A percentile compares a stretch with the other conserved stretches of the same genome.
Evolutionary conservation across 768 basidiomycete species (phyloP).

Genomic region (Tulasnella sp.): DNA sequence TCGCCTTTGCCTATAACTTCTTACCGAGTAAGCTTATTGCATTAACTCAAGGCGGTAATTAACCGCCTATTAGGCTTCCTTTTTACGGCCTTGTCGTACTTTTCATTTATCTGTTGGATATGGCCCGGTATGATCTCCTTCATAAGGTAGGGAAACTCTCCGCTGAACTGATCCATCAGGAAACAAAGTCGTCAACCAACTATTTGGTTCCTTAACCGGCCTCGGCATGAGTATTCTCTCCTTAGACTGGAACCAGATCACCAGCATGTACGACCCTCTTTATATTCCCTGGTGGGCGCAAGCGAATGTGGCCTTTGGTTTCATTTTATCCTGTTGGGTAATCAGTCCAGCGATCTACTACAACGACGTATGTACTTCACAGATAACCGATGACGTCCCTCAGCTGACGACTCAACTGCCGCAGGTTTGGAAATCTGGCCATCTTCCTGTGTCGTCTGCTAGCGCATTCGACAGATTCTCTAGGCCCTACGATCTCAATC

Average conservation of each 20-base stretch:
- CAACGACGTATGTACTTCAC: neutral
- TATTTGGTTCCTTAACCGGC: slow-evolving; percentile 78
- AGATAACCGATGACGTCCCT: neutral
- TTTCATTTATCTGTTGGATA: slow-evolving; percentile 92
- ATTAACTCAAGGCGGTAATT: neutral
- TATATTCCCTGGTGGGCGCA: slow-evolving; percentile 82
- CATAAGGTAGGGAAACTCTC: neutral
- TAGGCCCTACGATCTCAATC: slow-evolving; percentile 33
- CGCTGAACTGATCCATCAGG: slow-evolving; percentile 26
- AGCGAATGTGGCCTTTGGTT: neutral
- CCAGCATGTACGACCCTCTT: slow-evolving; percentile 63
- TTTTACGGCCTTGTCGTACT: slow-evolving; percentile 78
- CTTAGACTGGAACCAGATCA: slow-evolving; percentile 82
- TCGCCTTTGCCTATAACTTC: slow-evolving; percentile 78
- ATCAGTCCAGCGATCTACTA: neutral
- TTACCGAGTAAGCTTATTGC: slow-evolving; percentile 58
- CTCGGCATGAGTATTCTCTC: slow-evolving; percentile 85
- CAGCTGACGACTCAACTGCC: neutral
- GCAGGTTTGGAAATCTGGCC: slow-evolving; percentile 36
- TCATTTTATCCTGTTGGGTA: neutral
- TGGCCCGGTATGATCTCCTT: slow-evolving; percentile 26
- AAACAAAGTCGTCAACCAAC: slow-evolving; percentile 76
- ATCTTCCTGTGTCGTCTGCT: slow-evolving; percentile 38
- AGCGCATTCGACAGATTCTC: slow-evolving; percentile 39
- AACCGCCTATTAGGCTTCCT: slow-evolving; percentile 58